Evolutionary conservation across 2,329 filamentous ascomycete species (phyloP).

Genomic region (Apiospora saccharicola): DNA sequence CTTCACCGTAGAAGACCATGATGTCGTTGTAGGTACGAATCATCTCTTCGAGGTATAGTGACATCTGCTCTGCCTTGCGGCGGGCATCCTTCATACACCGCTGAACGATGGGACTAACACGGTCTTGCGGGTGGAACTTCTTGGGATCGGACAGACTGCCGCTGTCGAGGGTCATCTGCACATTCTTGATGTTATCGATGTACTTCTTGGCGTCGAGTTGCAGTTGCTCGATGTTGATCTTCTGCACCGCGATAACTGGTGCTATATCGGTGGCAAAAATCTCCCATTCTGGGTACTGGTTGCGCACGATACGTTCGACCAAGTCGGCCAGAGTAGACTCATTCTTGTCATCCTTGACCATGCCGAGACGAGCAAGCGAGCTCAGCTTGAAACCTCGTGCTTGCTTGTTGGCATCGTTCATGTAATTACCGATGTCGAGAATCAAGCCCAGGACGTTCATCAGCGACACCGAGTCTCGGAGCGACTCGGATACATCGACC

Average conservation of each 20-base stretch:
- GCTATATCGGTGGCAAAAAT: constrained; percentile 84
- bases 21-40: constrained; percentile 90
- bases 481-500: constrained; percentile 85
- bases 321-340: constrained; percentile 95
- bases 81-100: constrained; percentile 95
- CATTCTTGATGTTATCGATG: constrained; percentile 92
- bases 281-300: constrained; percentile 97
- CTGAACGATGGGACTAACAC: constrained; percentile 90
- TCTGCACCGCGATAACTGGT: constrained; percentile 80
- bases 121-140: constrained; percentile 97
- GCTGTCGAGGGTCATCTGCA: constrained; percentile 89
- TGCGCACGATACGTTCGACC: constrained; percentile 94
- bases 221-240: constrained; percentile 94
- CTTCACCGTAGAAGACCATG: constrained; percentile 95
- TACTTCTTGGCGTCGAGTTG: constrained; percentile 88
- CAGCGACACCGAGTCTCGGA: constrained; percentile 88
- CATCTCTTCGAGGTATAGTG: constrained; percentile 94
- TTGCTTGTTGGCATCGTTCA: constrained; percentile 99
- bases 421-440: constrained; percentile 98
- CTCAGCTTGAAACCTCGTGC: constrained; percentile 97
- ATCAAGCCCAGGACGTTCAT: constrained; percentile 98
- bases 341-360: constrained; percentile 99
- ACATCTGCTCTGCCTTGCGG: constrained; percentile 94
- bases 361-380: constrained; percentile 88
- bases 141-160: constrained; percentile 96